Conservation (phyloP, 805 yeast species). For the Clavispora vitiphila region DNA sequence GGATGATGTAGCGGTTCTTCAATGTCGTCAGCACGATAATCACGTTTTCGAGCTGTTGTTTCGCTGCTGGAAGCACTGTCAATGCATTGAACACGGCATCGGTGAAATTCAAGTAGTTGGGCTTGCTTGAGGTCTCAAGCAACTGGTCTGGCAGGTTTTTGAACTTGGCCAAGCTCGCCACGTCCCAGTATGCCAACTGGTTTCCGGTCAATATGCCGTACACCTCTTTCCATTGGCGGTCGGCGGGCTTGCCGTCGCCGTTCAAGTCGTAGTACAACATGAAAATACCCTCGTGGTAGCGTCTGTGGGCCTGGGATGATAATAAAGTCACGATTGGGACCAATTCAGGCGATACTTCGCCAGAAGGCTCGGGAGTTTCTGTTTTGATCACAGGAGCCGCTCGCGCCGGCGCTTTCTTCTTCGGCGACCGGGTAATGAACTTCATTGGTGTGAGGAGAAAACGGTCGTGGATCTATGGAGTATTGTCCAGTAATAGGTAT, state of each 20-base stretch:
- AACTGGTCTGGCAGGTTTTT: slow-evolving; percentile 49
- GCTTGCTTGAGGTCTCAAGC: slow-evolving; percentile 61
- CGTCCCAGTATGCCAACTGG: slow-evolving; percentile 91
- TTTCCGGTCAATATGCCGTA: slow-evolving; percentile 89
- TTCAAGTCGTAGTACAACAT: slow-evolving; percentile 67
- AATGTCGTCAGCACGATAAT: slow-evolving; percentile 89
- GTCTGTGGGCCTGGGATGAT: slow-evolving; percentile 69
- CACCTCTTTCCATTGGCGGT: slow-evolving; percentile 86
- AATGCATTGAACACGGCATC: slow-evolving; percentile 83
- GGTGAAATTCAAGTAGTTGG: slow-evolving; percentile 83
- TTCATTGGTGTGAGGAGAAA: too few species aligned
- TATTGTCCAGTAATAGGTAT: too few species aligned
- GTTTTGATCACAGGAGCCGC: neutral
- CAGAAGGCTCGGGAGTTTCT: slow-evolving; percentile 5
- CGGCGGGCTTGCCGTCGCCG: slow-evolving; percentile 82
- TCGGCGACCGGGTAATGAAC: slow-evolving; percentile 7
- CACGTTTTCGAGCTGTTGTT: slow-evolving; percentile 62
- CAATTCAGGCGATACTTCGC: slow-evolving; percentile 42
- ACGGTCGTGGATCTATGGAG: too few species aligned
- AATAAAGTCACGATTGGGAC: slow-evolving; percentile 70
- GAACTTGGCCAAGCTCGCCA: slow-evolving; percentile 53
- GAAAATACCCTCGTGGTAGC: slow-evolving; percentile 72
- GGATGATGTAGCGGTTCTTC: slow-evolving; percentile 81
- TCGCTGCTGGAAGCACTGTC: slow-evolving; percentile 59
- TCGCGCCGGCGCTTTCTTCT: slow-evolving; percentile 1